Conservation (phyloP, 257 asterid genomes). For the Nicotiana noctiflora region DNA sequence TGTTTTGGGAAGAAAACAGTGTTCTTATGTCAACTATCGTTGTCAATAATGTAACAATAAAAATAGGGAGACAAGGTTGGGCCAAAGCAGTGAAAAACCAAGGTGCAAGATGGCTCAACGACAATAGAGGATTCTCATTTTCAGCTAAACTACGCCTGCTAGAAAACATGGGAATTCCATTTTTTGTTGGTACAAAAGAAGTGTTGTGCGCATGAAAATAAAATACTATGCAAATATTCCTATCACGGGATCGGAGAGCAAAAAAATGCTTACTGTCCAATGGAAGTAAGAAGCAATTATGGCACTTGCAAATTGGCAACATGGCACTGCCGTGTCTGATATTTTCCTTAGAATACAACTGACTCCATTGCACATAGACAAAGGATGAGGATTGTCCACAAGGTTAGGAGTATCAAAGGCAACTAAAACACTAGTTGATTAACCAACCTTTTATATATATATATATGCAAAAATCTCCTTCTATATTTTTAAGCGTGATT, state of each 20-base stretch:
- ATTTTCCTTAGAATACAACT: neutral
- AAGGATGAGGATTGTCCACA: neutral
- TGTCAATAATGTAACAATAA: neutral
- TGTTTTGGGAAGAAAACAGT: neutral
- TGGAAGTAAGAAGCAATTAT: neutral
- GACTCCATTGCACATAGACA: neutral
- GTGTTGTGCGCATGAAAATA: neutral
- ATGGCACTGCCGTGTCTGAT: neutral
- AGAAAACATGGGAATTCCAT: neutral
- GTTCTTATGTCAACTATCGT: neutral
- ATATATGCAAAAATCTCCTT: too few relatives aligned
- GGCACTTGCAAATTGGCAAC: neutral
- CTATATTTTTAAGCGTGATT: too few relatives aligned
- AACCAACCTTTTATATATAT: too few relatives aligned
- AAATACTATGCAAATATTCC: neutral
- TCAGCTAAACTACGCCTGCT: neutral
- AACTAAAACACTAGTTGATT: neutral
- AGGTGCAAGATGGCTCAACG: neutral
- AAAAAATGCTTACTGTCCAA: neutral
- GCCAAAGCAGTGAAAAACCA: neutral
- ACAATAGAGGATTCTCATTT: slow-evolving; percentile 2
- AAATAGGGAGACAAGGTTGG: neutral
- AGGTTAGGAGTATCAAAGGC: neutral
- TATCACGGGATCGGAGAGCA: neutral
- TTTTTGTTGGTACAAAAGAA: neutral